These are phyloP conservation scores for Vitrella brassicaformis DNA, from an alignment of 73 alveolate species.

Conservation along the genomic window DNA sequence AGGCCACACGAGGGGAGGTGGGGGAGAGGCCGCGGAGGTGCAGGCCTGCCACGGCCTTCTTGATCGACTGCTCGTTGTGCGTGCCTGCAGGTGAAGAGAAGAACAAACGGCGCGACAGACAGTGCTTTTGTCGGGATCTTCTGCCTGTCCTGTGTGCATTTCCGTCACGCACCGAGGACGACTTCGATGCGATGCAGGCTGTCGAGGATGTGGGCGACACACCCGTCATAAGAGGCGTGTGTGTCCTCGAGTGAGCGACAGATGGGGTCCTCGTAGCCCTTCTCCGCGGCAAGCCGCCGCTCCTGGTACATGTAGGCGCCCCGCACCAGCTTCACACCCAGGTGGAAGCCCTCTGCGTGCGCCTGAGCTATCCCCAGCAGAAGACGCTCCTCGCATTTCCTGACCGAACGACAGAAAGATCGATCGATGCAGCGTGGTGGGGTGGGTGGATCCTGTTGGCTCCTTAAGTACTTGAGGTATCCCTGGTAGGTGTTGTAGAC, in stretches of 20 bases:
- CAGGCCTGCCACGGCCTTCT: constrained; percentile 19
- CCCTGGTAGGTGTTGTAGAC: constrained; percentile 51
- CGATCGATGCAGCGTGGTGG: too few relatives aligned
- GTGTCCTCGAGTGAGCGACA: constrained; percentile 44
- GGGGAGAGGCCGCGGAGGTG: neutral
- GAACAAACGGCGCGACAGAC: constrained; percentile 10
- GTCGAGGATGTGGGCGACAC: constrained; percentile 7
- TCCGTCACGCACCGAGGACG: too few relatives aligned
- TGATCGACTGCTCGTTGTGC: constrained; percentile 45
- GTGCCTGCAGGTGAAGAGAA: constrained; percentile 56
- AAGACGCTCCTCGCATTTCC: constrained; percentile 8
- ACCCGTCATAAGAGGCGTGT: constrained; percentile 40
- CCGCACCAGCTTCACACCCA: constrained; percentile 56
- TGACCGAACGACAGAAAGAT: too few relatives aligned
- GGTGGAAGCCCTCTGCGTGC: constrained; percentile 12
- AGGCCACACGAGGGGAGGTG: constrained; percentile 8
- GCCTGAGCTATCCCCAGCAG: constrained; percentile 34
- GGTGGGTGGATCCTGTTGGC: too few relatives aligned
- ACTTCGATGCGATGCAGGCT: too few relatives aligned
- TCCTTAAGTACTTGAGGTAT: constrained; percentile 40
- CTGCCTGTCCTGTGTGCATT: too few relatives aligned
- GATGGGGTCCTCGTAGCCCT: constrained; percentile 42
- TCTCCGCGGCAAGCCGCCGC: constrained; percentile 46
- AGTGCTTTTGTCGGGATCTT: too few relatives aligned
- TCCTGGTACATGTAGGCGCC: constrained; percentile 76